Evolutionary conservation across 306 rosid genomes (phyloP), one percentile per base, ranked within the genome.

Genomic region (Purshia tridentata): DNA sequence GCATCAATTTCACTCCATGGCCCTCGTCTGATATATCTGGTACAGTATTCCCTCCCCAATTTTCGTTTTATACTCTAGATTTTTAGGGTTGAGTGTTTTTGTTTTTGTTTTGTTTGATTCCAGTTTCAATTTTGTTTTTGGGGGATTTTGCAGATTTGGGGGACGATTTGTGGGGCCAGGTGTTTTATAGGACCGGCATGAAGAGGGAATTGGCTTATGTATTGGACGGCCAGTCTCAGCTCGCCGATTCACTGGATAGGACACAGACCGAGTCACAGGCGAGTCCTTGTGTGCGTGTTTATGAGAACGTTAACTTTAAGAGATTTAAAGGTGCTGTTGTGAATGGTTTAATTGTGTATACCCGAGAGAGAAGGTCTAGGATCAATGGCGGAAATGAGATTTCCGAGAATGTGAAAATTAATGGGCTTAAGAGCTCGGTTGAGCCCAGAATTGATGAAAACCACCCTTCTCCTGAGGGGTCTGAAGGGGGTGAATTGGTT

Each of bases 341-440:
- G 52, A 82, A 91, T 56, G 99, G 97, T 55, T 80, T 78, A 76
- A 69, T 94, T 78, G 99, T 94, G 42, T 94, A 94, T 71, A 80
- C 96, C 8, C 89, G 98, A 19, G 83, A 59, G 5, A 89, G 85
- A 80, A 82, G 70, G 81, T n/a, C 74, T 20, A 67, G 72, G 62
- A 75, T 47, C 81, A 80, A 77, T 73, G 72, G 61, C 46, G 51
- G 67, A 14, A 71, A 75, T 55, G 76, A 42, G 2, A 44, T 74
- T 16, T 74, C 77, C 16, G 80, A 78, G 14, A 84, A 74, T 42
- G 85, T 41, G 35, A 35, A 59, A 18, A 35, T 45, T 9, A 76
- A 76, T 73, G 78, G 75, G 41, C 57, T 73, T 14, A 75, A 45
- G 65, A 58, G 72, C 8, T 40, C 61, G n/a, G 84, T 11, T 18